A percentile compares a stretch with the other conserved stretches of the same genome.
Evolutionary conservation across 73 alveolate genomes (phyloP).

Genomic region (Tetrahymena thermophila): DNA sequence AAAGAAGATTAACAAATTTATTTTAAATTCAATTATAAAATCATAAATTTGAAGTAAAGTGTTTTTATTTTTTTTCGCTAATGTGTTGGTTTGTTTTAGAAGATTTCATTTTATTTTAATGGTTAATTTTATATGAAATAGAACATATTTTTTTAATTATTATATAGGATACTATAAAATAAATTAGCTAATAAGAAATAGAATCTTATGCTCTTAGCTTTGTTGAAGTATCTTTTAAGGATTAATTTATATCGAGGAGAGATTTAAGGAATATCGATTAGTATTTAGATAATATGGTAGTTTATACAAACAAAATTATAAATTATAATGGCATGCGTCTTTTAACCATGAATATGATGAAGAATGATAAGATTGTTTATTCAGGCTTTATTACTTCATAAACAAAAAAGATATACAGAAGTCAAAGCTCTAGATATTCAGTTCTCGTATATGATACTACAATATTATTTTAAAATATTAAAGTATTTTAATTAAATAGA

Average conservation of each 20-base stretch:
- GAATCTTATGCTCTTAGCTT: background rate
- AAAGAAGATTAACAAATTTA: background rate
- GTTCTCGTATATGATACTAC: background rate
- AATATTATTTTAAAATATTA: background rate
- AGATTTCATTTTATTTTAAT: no score
- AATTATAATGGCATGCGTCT: background rate
- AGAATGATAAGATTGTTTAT: background rate
- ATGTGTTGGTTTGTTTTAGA: background rate
- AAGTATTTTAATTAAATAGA: background rate
- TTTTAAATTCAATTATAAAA: background rate
- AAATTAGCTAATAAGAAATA: background rate
- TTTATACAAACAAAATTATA: background rate
- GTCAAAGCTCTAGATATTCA: background rate
- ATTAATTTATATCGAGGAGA: background rate
- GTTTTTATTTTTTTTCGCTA: background rate
- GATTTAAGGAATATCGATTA: background rate
- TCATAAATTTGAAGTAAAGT: background rate
- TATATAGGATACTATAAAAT: background rate
- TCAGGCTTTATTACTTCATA: background rate
- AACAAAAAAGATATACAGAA: background rate
- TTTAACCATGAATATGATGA: background rate
- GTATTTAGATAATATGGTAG: background rate
- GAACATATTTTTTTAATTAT: background rate
- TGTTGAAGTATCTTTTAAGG: slow-evolving; percentile 1
- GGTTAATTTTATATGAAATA: background rate